These are phyloP conservation scores for Xylariaceae sp. DNA, from an alignment of 2,329 filamentous ascomycete genomes.

Conservation along the genomic window DNA sequence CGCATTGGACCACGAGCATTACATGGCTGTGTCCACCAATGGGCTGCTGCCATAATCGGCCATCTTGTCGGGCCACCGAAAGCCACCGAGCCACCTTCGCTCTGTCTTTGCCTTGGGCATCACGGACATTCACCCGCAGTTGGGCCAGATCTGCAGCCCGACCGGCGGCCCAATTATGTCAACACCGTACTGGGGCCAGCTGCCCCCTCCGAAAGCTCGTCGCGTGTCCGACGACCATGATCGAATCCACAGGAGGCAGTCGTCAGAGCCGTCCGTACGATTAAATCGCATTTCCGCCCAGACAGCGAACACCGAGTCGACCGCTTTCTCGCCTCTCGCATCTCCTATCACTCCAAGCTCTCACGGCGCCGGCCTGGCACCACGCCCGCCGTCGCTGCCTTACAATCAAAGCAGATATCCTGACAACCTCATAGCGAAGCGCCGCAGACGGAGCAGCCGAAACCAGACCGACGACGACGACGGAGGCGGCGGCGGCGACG, in stretches of 20 bases:
- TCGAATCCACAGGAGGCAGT: too few species aligned
- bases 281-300: conserved; percentile 47
- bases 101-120: too few species aligned
- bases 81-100: too few species aligned
- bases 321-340: conserved; percentile 48
- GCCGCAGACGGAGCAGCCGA: conserved; percentile 33
- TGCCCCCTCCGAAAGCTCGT: conserved; percentile 42
- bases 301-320: conserved; percentile 49
- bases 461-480: conserved; percentile 35
- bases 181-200: conserved; percentile 50
- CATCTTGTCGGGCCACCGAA: too few species aligned
- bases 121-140: too few species aligned
- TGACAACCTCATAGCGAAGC: conserved; percentile 35
- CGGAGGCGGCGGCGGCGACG: conserved; percentile 36
- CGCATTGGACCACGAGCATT: too few species aligned
- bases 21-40: too few species aligned
- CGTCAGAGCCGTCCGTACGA: conserved; percentile 15
- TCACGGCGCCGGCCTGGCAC: conserved; percentile 44
- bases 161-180: conserved; percentile 32
- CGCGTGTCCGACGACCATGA: conserved; percentile 30
- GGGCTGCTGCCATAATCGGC: too few species aligned
- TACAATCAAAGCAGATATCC: conserved; percentile 36
- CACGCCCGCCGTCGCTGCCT: conserved; percentile 51
- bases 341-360: conserved; percentile 48
- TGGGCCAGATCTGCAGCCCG: conserved; percentile 19